Evolutionary conservation across 2,329 filamentous ascomycete species (phyloP).

Genomic region (Fusarium bactridioides): DNA sequence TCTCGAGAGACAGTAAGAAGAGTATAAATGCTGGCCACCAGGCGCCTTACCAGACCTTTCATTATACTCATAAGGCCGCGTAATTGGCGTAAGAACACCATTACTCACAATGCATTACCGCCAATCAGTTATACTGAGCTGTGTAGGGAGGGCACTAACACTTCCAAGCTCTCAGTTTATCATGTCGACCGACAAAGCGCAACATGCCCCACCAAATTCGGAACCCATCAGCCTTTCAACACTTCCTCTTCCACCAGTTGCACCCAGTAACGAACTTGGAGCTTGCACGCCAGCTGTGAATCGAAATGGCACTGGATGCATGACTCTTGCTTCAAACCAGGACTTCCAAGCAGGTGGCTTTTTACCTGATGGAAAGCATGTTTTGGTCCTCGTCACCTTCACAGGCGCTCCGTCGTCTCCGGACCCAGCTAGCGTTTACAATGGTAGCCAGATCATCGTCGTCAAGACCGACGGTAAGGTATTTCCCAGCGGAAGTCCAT

Average conservation of each 20-base stretch:
- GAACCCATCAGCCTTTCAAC: constrained; percentile 1
- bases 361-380: constrained; percentile 52
- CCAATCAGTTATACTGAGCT: not conserved
- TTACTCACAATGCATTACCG: not conserved
- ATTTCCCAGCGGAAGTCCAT: not conserved
- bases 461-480: constrained; percentile 52
- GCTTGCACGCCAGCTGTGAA: not conserved
- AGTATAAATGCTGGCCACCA: not conserved
- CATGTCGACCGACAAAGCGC: not conserved
- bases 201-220: not conserved
- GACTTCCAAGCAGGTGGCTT: constrained; percentile 40
- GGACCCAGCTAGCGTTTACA: constrained; percentile 51
- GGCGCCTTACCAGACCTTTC: no score
- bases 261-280: not conserved
- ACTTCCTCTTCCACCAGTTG: constrained; percentile 10
- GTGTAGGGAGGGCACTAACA: not conserved
- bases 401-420: constrained; percentile 51
- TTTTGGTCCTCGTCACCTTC: constrained; percentile 50
- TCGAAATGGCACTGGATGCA: constrained; percentile 4
- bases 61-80: no score
- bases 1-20: not conserved
- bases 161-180: not conserved
- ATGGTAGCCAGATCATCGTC: constrained; percentile 51
- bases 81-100: no score
- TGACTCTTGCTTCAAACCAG: not conserved